These are phyloP conservation scores for Rhododendron williamsianum DNA, from an alignment of 148 eudicot genomes.

Conservation along the genomic window DNA sequence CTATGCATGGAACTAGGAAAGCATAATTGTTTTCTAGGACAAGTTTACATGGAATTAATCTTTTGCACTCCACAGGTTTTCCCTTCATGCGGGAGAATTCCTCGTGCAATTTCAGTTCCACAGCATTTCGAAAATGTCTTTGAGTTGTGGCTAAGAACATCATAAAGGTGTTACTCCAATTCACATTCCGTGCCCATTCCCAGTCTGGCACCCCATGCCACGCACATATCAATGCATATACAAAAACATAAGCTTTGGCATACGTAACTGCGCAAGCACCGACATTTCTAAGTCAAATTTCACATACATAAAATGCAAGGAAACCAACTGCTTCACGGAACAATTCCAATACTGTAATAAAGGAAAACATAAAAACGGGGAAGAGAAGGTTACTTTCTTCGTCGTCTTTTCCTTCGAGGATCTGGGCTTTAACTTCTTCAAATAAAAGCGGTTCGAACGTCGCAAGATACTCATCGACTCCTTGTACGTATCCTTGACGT, in stretches of 20 bases:
- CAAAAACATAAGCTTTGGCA: background rate
- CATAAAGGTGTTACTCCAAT: background rate
- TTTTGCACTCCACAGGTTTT: background rate
- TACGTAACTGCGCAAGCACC: too few relatives aligned
- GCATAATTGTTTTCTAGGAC: background rate
- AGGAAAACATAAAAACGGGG: background rate
- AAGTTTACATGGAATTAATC: background rate
- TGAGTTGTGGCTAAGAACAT: background rate
- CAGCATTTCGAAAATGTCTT: background rate
- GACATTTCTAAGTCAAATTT: background rate
- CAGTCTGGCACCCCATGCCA: background rate
- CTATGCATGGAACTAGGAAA: background rate
- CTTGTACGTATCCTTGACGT: slow-evolving; percentile 64
- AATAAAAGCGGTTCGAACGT: slow-evolving; percentile 86
- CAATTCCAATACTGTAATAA: background rate
- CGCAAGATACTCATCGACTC: slow-evolving; percentile 72
- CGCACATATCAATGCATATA: background rate
- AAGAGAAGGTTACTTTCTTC: slow-evolving; percentile 48
- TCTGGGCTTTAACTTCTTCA: slow-evolving; percentile 91
- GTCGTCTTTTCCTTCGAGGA: slow-evolving; percentile 47
- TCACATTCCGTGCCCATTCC: background rate
- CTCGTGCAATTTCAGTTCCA: background rate
- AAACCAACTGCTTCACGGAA: background rate
- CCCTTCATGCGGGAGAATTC: background rate
- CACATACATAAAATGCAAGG: background rate